These are phyloP conservation scores for Puccinia horiana DNA, from an alignment of 1,284 basidiomycete genomes.

Conservation along the genomic window DNA sequence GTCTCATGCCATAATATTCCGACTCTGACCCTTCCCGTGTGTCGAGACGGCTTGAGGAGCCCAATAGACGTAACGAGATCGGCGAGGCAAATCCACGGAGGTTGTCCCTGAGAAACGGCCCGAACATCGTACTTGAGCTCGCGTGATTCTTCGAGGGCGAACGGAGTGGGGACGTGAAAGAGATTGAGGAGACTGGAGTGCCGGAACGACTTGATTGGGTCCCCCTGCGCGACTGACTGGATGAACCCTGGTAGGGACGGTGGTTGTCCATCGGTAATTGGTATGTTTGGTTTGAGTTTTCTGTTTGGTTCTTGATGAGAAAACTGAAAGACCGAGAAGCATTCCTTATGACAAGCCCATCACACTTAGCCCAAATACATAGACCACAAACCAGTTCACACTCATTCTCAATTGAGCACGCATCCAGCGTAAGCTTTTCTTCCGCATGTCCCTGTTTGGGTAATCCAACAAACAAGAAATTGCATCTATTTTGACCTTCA, in stretches of 20 bases:
- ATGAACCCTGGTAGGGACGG: neutral
- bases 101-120: neutral
- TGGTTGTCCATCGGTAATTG: neutral
- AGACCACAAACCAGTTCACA: too few species aligned
- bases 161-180: neutral
- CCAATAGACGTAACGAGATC: slow-evolving; percentile 4
- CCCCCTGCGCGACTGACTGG: neutral
- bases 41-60: neutral
- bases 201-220: neutral
- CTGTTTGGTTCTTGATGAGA: too few species aligned
- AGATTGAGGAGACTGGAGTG: slow-evolving; percentile 8
- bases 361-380: too few species aligned
- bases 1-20: neutral
- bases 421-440: too few species aligned
- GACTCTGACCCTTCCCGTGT: neutral
- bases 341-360: too few species aligned
- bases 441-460: too few species aligned
- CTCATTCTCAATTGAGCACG: too few species aligned
- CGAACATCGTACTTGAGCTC: neutral
- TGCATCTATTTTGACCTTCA: too few species aligned
- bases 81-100: neutral
- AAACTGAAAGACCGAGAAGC: too few species aligned
- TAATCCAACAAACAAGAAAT: too few species aligned
- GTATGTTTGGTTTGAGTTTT: too few species aligned
- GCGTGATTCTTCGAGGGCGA: neutral